phyloP scores from a whole-genome alignment of 2,329 filamentous ascomycete genomes.

The Ilyonectria destructans region DNA sequence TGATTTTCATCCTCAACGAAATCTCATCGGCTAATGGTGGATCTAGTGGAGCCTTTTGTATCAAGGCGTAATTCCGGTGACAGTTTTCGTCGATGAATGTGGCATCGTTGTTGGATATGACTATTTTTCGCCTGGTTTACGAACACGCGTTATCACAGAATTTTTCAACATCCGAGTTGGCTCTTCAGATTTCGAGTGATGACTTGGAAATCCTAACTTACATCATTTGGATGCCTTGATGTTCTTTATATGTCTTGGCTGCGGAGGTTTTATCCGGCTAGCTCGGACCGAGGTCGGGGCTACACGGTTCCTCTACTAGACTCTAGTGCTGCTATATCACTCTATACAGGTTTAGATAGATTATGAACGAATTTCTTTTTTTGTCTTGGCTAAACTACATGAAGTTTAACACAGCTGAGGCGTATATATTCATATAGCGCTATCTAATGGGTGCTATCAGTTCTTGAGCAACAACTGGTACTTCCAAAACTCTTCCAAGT shows the following conservation, averaged over 20 bases:
- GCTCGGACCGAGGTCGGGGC: no score
- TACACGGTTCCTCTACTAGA: no score
- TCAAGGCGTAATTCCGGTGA: slow-evolving; percentile 54
- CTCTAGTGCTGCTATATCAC: no score
- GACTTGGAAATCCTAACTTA: no score
- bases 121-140: slow-evolving; percentile 49
- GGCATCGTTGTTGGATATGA: slow-evolving; percentile 56
- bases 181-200: neutral
- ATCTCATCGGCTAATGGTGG: neutral
- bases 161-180: slow-evolving; percentile 51
- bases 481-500: slow-evolving; percentile 45
- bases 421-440: neutral
- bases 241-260: no score
- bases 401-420: no score
- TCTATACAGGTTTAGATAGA: no score
- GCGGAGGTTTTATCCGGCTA: no score
- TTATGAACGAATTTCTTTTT: no score
- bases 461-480: slow-evolving; percentile 12
- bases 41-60: slow-evolving; percentile 58
- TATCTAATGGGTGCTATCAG: neutral
- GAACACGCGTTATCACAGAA: slow-evolving; percentile 51
- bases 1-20: neutral
- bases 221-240: no score
- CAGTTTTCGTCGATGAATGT: slow-evolving; percentile 55
- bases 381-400: no score